Base-by-base conservation (phyloP, 2,329 filamentous ascomycete genomes). In the Blastomyces gilchristii region DNA sequence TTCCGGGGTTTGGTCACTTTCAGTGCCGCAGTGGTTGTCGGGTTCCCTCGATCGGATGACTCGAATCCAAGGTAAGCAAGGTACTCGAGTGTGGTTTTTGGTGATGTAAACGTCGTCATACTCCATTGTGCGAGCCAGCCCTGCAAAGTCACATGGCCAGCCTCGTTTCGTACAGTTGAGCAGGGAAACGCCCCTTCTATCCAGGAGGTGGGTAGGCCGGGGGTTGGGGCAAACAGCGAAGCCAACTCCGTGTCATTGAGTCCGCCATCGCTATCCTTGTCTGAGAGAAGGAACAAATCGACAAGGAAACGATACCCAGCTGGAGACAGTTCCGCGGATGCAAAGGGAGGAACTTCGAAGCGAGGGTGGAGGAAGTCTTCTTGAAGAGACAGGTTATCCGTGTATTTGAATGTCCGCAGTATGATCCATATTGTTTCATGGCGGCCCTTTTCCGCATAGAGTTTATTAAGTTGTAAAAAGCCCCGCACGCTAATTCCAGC, bases 361-460 rank as follows among this genome's bases (percentile, higher is more conserved):
- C 91, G 95, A 18, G 94, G 94, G 69, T 91, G 90, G 31, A 99
- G 81, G 72, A 97, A 97, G 68, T 82, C 89, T 72, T 97, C 92
- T 70, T 93, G 91, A 49, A 99, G 79, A 66, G 90, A 96, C 57
- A 99, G 78, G 73, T 91, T 97, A 77, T 97, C 94, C 0, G 93
- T 97, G 71, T 99, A 97, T 71, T 96, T 90, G 69, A 96, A 96
- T 68, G 94, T 92, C 63, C 94, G 85, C 65, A 99, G 78, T 65
- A 99, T 97, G 65, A 96, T 91, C 94, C 94, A 99, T 53, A 97
- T 94, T 0, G 94, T 99, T 77, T 99, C 94, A 73, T 99, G 94
- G 14, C 94, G 88, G 14, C 94, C 94, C 74, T 97, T 97, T 73
- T 97, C 93, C 0, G 92, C 94, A 73, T 97, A 99, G 63, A 97